Base-by-base conservation (phyloP, 805 yeast genomes). In the Cephaloascus fragrans region DNA sequence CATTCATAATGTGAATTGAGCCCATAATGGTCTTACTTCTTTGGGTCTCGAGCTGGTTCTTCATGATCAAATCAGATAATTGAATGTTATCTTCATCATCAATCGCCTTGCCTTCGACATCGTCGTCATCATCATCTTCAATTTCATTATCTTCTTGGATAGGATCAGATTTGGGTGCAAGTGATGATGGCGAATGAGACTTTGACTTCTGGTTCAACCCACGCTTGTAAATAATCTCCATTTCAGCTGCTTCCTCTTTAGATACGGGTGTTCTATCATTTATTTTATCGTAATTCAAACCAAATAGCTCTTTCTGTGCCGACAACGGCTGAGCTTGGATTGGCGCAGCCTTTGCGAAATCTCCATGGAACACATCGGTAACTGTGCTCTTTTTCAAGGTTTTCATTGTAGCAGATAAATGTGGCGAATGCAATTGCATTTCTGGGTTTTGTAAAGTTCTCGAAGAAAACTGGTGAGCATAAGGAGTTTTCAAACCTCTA, bases 361-460 rank as follows among this genome's bases (percentile, higher is more conserved):
- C 73, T 2, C 70, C 71, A 39, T 61, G 62, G 45, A 69, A 73
- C 3, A 73, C 74, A 47, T 73, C 79, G 3, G 73, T 63, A 2
- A 71, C 75, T 35, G 63, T 59, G n/a, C n/a, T n/a, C n/a, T n/a
- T n/a, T n/a, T n/a, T n/a, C n/a, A n/a, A n/a, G 50, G 34, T 23
- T 23, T 6, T 8, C 28, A 23, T 23, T 23, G 6, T 23, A 8
- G 28, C 6, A 23, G 10, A 8, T 8, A 12, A 12, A 12, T 23
- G 28, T 12, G 28, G 28, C 12, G 28, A 23, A 8, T 8, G 28
- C 12, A 23, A 23, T 23, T 23, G 28, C 28, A 23, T 23, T 12
- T 23, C 10, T 23, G 6, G 28, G 12, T 23, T 23, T 23, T 12
- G 6, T n/a, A n/a, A n/a, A n/a, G n/a, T n/a, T n/a, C n/a, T n/a